phyloP scores from a whole-genome alignment of 306 rosid species.

The Cicer pinnatifidum region DNA sequence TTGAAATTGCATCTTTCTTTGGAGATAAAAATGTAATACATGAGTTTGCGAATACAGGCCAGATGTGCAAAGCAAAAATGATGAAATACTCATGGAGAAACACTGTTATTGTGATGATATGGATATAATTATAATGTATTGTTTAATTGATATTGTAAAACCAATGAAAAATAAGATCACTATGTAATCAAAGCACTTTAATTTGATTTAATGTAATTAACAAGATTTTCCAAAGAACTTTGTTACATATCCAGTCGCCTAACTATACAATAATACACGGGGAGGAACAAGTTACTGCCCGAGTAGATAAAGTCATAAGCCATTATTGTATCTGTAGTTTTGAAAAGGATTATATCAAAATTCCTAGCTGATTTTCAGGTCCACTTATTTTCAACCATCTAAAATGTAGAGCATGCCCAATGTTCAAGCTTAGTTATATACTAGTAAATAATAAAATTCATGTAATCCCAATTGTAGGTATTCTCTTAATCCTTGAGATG shows the following conservation, averaged over 20 bases:
- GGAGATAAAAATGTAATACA: conserved; percentile 43
- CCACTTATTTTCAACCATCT: conserved; percentile 6
- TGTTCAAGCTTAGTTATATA: conserved; percentile 29
- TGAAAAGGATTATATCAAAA: conserved; percentile 17
- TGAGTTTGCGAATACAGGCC: conserved; percentile 39
- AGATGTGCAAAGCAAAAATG: conserved; percentile 34
- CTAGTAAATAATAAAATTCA: not conserved
- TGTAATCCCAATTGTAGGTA: conserved; percentile 8
- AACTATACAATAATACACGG: not conserved
- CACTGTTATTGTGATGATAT: conserved; percentile 10
- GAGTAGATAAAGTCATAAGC: not conserved
- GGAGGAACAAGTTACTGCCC: conserved; percentile 9
- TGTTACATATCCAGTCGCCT: conserved; percentile 5
- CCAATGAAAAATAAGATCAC: conserved; percentile 6
- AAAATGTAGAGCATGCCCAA: not conserved
- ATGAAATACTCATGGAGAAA: conserved; percentile 35
- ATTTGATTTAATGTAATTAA: conserved; percentile 19
- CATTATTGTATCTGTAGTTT: conserved; percentile 22
- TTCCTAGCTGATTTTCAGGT: not conserved
- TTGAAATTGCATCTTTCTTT: conserved; percentile 86
- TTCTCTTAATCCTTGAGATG: not conserved
- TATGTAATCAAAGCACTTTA: conserved; percentile 24
- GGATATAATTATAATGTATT: conserved; percentile 1
- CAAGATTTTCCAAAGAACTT: conserved; percentile 1
- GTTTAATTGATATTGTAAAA: not conserved